Evolutionary conservation across 192 early-diverging fungal genomes (phyloP).

Genomic region (Rhizophagus clarus): DNA sequence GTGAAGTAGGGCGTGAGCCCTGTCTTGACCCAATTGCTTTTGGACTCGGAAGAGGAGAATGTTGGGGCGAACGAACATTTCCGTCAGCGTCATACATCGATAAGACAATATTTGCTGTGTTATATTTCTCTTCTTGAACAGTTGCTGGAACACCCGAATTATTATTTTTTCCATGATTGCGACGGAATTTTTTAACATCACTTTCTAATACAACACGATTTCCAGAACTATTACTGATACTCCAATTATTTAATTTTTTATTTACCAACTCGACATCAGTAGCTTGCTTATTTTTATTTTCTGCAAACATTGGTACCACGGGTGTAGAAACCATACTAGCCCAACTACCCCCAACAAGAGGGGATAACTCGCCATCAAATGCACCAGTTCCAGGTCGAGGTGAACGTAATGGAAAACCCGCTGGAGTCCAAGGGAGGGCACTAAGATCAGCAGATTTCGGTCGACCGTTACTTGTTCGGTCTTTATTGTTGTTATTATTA

Average conservation of each 20-base stretch:
- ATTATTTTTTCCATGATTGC: conserved; percentile 33
- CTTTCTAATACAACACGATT: conserved; percentile 33
- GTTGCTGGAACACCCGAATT: conserved; percentile 36
- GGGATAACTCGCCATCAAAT: conserved; percentile 32
- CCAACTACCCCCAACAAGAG: conserved; percentile 32
- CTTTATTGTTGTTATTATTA: conserved; percentile 17
- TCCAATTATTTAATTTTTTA: conserved; percentile 36
- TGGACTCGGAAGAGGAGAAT: conserved; percentile 38
- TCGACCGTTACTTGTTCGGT: conserved; percentile 32
- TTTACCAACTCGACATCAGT: conserved; percentile 46
- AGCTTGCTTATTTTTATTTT: conserved; percentile 37
- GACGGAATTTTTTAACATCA: conserved; percentile 36
- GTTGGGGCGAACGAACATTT: conserved; percentile 29
- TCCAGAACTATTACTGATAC: conserved; percentile 33
- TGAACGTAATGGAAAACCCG: conserved; percentile 20
- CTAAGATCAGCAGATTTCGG: conserved; percentile 33
- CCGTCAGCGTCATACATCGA: conserved; percentile 31
- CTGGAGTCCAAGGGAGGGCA: conserved; percentile 31
- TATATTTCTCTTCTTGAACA: conserved; percentile 35
- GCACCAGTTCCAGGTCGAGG: conserved; percentile 22
- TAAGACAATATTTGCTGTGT: conserved; percentile 9
- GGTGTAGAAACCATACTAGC: conserved; percentile 35
- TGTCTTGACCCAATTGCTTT: conserved; percentile 26
- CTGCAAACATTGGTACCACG: conserved; percentile 33
- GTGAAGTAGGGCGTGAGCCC: conserved; percentile 35